Evolutionary conservation across 805 yeast species (phyloP), one percentile per base, ranked within the genome.

Genomic region (Sungouiella thailandica): DNA sequence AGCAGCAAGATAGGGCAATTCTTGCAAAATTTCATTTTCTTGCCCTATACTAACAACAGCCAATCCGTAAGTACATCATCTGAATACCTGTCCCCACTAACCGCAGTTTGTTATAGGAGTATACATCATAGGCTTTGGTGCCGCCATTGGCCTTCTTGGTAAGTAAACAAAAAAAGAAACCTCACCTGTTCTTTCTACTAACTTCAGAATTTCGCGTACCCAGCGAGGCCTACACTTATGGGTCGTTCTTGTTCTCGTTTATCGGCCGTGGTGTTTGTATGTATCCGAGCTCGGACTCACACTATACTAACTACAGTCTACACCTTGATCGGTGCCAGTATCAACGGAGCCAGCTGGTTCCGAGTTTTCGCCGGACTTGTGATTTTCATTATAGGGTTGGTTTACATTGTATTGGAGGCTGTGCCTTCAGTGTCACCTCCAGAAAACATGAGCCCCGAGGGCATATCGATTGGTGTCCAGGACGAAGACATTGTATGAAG

Each of bases 371-470:
- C 76, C n/a, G 80, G 81, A 2, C 42, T 80, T 7, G 32, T 83
- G 10, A 62, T 84, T n/a, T 70, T 76, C 25, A 25, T 76, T 2
- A 57, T 78, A 16, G 96, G 95, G 18, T 52, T 76, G 15, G 72
- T 59, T 3, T 86, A 68, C 57, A 53, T 71, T 31, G 74, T 60
- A 1, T 68, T 86, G 49, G 93, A 86, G 57, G 80, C 82, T 32
- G 58, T 83, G 17, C 87, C 89, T 13, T 74, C 83, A 40, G 65
- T 85, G 26, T 80, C 83, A 34, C 82, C 88, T 18, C 96, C 96
- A 13, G 83, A 75, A 37, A 85, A 82, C 60, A 85, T 87, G 84
- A 83, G 57, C 41, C 59, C 67, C 6, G 72, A 66, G 41, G 68
- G 70, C 2, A 47, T 64, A 13, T 40, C 61, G 23, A 54, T 64